Evolutionary conservation across 495 filamentous ascomycete genomes (phyloP), one percentile per base, ranked within the genome.

Genomic region (Articulospora tetracladia): DNA sequence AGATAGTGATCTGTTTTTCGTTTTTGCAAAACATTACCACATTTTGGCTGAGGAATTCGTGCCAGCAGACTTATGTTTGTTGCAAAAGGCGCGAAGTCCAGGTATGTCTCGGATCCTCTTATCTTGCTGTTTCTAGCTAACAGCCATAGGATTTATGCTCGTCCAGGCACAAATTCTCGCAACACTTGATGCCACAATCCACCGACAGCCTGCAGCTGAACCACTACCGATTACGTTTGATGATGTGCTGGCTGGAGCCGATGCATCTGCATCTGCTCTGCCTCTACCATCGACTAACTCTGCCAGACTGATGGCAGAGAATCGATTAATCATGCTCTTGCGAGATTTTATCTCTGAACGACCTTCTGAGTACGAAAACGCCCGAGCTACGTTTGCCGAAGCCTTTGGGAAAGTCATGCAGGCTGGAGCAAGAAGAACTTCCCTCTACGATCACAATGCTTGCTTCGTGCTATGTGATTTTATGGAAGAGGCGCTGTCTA

Each of bases 381-480:
- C 84, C 25, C 85, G 86, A 26, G 74, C 86, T 49, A 80, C 89
- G 0, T 97, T 96, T 69, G 90, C 90, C 27, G 84, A 93, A 62
- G 82, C 86, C 1, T 94, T 97, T 69, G 81, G 84, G 64, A 77
- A 78, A 39, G 73, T 95, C 24, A 77, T 96, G 67, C 90, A 88
- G 65, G 83, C 85, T 11, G 80, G 85, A 12, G 86, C 91, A 10
- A 84, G 86, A 66, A 83, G 83, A 57, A 95, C 86, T 1, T 94
- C 92, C 0, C 73, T 90, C 19, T 98, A 87, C 66, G 87, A 98
- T 68, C 89, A 93, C 61, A 87, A 86, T 72, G 90, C 92, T 17
- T 97, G 94, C 70, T 97, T 94, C 66, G 86, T 91, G 24, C 78
- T 98, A 22, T 95, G 92, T 73, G 94, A 98, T 68, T 92, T 98